Evolutionary conservation across 345 rosid genomes (phyloP).

Genomic region (thale cress (Arabidopsis thaliana)): TAIR10.1 NC_003076.8:16831501-16832000

Average conservation of each 20-base stretch:
- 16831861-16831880: constrained; percentile 43
- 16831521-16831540: constrained; percentile 6
- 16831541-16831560: constrained; percentile 15
- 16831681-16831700: constrained; percentile 2
- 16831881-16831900: constrained; percentile 28
- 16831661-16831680: neutral
- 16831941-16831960: constrained; percentile 58
- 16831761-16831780: constrained; percentile 2
- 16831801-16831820: neutral
- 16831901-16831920: constrained; percentile 34
- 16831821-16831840: constrained; percentile 10
- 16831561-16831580: constrained; percentile 8
- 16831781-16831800: constrained; percentile 28
- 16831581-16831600: constrained; percentile 10
- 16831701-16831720: neutral
- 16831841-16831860: constrained; percentile 9
- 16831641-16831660: neutral
- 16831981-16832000: constrained; percentile 82
- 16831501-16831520: constrained; percentile 4
- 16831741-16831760: neutral
- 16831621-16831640: neutral
- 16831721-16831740: constrained; percentile 5
- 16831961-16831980: constrained; percentile 89
- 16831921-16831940: neutral
- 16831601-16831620: neutral